phyloP scores from a whole-genome alignment of 2,329 filamentous ascomycete genomes.

The Verticillium albo-atrum region DNA sequence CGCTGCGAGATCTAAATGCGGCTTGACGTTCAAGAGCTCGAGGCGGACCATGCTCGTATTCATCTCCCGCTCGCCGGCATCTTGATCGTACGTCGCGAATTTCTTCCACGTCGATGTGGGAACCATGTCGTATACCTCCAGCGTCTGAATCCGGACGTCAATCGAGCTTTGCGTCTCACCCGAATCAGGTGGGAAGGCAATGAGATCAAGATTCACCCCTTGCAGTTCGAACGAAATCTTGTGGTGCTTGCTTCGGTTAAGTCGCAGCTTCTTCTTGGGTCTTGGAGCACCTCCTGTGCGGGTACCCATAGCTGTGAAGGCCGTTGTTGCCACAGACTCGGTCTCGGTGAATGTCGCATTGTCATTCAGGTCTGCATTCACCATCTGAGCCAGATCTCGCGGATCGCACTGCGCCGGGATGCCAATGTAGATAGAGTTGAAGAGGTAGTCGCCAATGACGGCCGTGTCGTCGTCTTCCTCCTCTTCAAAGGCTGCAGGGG shows the following conservation, averaged over 20 bases:
- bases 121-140: conserved; percentile 92
- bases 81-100: conserved; percentile 89
- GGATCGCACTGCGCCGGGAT: conserved; percentile 85
- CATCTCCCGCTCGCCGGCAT: conserved; percentile 80
- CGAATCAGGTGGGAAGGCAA: conserved; percentile 70
- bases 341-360: conserved; percentile 85
- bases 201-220: conserved; percentile 76
- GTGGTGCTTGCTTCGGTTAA: conserved; percentile 82
- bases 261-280: conserved; percentile 55
- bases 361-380: conserved; percentile 87
- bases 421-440: conserved; percentile 98
- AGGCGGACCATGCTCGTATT: conserved; percentile 86
- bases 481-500: conserved; percentile 51
- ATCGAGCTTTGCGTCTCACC: conserved; percentile 85
- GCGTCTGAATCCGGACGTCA: conserved; percentile 73
- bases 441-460: conserved; percentile 89
- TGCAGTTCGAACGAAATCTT: conserved; percentile 94
- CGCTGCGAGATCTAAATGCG: conserved; percentile 76
- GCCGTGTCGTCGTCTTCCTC: conserved; percentile 77
- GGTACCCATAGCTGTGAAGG: conserved; percentile 55
- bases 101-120: conserved; percentile 98
- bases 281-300: conserved; percentile 38
- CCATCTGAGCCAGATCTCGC: conserved; percentile 72
- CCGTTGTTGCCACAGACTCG: conserved; percentile 79
- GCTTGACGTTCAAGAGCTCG: conserved; percentile 83